Base-by-base conservation (phyloP, 2,329 filamentous ascomycete species). In the Cryphonectria radicalis region DNA sequence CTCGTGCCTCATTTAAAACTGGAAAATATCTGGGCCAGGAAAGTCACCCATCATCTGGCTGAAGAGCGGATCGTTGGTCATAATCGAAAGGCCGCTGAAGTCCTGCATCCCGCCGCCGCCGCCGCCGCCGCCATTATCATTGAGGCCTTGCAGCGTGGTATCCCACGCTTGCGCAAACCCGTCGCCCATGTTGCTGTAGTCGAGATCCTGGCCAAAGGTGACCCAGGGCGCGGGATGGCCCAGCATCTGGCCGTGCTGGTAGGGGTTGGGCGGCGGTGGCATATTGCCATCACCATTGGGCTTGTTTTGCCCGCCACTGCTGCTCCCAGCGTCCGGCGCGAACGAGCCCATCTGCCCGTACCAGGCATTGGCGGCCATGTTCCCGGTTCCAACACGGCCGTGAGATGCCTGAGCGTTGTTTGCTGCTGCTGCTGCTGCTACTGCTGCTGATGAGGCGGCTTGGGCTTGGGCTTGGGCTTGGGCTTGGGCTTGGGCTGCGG, bases 131-230 rank as follows among this genome's bases (percentile, higher is more conserved):
- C 69, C 63, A 35, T 42, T 76, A 64, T 77, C 78, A 11, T 75
- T 76, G 22, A 82, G 78, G 6, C 79, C 82, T 14, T 79, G 80
- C 55, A 84, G 75, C 3, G 82, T 83, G 69, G 83, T 77, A 55
- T 82, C 82, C 79, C 84, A 80, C n/a, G 82, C 82, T 68, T 84
- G 81, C 67, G 82, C 81, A 69, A 83, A 82, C 22, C 80, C 82
- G 68, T 83, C 81, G 32, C 79, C 80, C 28, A 83, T 76, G 59
- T 72, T 78, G 60, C 74, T 74, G 69, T 80, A 81, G 70, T 81
- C 80, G 46, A 83, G 78, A 50, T 82, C 80, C 13, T 73, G 72
- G 3, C 75, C 74, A 42, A 80, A 78, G 63, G 68, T 75, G 50
- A 79, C 73, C 77, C 79, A 82, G 3, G 79, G 79, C 65, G 78